Base-by-base conservation (phyloP, 306 rosid genomes). In the Aeschynomene evenia region DNA sequence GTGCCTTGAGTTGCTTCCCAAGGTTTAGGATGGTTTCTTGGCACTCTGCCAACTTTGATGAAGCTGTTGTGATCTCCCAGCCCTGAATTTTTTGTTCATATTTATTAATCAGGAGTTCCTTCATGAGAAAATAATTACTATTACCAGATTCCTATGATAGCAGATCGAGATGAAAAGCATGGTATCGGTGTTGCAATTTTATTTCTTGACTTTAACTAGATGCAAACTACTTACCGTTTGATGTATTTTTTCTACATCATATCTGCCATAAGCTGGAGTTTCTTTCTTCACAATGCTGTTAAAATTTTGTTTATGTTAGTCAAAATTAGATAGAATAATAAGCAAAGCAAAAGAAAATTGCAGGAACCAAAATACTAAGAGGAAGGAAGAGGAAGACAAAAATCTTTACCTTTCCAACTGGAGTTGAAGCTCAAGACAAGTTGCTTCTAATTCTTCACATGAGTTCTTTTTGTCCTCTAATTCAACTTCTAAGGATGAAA, bases 61-160 rank as follows among this genome's bases (percentile, higher is more conserved):
- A 90, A 66, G 95, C 90, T 73, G 91, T 75, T 60, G 90, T 90
- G 57, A 90, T 84, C 89, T 88, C 90, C 92, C 95, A 88, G n/a
- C 88, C 92, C 97, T 90, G 82, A 45, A 63, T 36, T 71, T 69
- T 50, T 29, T 53, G 20, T 60, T 67, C 14, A n/a, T 9, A 28
- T 53, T 65, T 45, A 26, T 40, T 21, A 36, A 67, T 3, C 11
- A 10, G 22, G 42, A 7, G 42, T 56, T 48, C 9, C 26, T 37
- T 71, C 57, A 13, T 48, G 46, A 2, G 21, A 66, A 46, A 33
- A 43, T 7, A 52, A 20, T 54, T 73, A 34, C 24, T 36, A 21
- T 10, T 19, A 66, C 36, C 29, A 20, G 5, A 51, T 33, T 15
- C 45, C 45, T 7, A 28, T 2, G 63, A 19, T 12, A 52, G 8